Conservation (phyloP, 2,329 filamentous ascomycete genomes). For the Aureobasidium sp. region DNA sequence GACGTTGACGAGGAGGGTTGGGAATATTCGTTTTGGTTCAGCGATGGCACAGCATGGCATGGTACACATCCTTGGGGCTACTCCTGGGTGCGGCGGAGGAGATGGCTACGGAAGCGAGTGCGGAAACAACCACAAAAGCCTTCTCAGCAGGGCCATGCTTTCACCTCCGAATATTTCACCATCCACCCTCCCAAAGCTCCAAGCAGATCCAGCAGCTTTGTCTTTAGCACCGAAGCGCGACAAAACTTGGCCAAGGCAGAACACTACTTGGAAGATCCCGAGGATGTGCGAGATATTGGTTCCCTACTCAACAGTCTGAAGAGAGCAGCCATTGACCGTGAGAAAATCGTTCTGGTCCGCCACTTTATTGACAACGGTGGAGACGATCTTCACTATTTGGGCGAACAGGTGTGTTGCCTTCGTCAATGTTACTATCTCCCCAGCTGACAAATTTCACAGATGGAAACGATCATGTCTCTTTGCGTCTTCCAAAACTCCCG, state of each 20-base stretch:
- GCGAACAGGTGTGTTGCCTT: slow-evolving; percentile 45
- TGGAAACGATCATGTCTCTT: slow-evolving; percentile 77
- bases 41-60: slow-evolving; percentile 61
- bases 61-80: slow-evolving; percentile 84
- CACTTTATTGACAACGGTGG: slow-evolving; percentile 73
- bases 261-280: slow-evolving; percentile 40
- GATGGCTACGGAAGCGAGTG: slow-evolving; percentile 77
- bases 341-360: slow-evolving; percentile 78
- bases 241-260: slow-evolving; percentile 28
- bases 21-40: slow-evolving; percentile 91
- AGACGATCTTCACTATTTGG: slow-evolving; percentile 68
- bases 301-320: slow-evolving; percentile 64
- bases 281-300: slow-evolving; percentile 58
- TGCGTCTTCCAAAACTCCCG: slow-evolving; percentile 88
- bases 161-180: slow-evolving; percentile 74
- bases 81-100: slow-evolving; percentile 82
- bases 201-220: slow-evolving; percentile 19
- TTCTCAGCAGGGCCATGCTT: slow-evolving; percentile 53
- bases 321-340: slow-evolving; percentile 71
- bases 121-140: slow-evolving; percentile 45
- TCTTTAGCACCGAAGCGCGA: neutral
- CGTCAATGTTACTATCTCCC: slow-evolving; percentile 21
- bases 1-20: slow-evolving; percentile 86
- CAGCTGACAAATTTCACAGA: slow-evolving; percentile 37
- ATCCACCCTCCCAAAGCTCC: slow-evolving; percentile 44